A percentile compares a stretch with the other conserved stretches of the same genome.
Evolutionary conservation across 164 flowering plant species (phyloP).

Genomic region (Stephania japonica): DNA sequence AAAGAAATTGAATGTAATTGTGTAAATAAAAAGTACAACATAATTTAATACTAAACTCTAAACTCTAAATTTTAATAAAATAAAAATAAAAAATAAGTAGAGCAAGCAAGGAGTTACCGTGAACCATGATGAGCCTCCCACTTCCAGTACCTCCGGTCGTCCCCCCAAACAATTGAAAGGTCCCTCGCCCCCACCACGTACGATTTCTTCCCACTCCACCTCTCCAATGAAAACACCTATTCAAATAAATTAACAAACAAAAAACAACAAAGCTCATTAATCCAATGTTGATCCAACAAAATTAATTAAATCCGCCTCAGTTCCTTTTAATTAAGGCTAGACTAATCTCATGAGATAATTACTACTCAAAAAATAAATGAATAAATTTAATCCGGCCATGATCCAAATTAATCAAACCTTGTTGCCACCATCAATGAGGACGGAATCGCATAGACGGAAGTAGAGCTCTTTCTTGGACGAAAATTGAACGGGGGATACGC

Average conservation of each 20-base stretch:
- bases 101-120: constrained; percentile 17
- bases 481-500: constrained; percentile 22
- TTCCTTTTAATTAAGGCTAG: too few relatives aligned
- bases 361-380: too few relatives aligned
- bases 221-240: constrained; percentile 39
- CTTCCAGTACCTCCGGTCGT: constrained; percentile 37
- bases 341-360: too few relatives aligned
- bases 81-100: neutral
- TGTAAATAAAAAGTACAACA: too few relatives aligned
- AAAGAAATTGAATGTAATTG: too few relatives aligned
- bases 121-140: constrained; percentile 37
- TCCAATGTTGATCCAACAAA: too few relatives aligned
- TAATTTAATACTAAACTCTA: too few relatives aligned
- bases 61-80: neutral
- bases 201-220: constrained; percentile 28
- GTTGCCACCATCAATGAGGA: constrained; percentile 35
- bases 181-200: constrained; percentile 42
- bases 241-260: neutral
- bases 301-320: too few relatives aligned
- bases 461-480: constrained; percentile 46
- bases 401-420: constrained; percentile 31
- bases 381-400: too few relatives aligned
- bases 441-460: constrained; percentile 29
- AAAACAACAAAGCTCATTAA: neutral
- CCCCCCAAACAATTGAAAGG: constrained; percentile 37